Base-by-base conservation (phyloP, 768 basidiomycete species). In the Lactifluus subvellereus region DNA sequence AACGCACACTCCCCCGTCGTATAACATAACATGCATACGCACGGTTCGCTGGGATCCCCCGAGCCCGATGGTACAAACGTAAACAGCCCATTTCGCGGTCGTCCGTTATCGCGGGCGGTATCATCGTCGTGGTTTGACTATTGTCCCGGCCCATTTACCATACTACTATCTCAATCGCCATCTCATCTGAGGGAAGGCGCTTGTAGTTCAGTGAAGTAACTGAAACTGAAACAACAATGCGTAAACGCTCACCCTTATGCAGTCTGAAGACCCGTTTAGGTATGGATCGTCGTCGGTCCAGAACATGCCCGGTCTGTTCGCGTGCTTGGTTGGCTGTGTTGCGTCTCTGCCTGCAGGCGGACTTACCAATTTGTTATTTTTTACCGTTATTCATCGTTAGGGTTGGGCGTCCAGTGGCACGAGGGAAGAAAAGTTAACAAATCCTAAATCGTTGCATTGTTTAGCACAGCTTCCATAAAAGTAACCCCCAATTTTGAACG, bases 61-160 rank as follows among this genome's bases (percentile, higher is more conserved):
- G 38, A 56, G 54, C 20, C 55, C 49, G 48, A 49, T 51, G 40
- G 32, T 47, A 51, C 56, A 45, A 33, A 62, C 61, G 61, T 62
- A 62, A 62, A 52, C 4, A 22, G 47, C n/a, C 6, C 7, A 11
- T 20, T 33, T 47, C 48, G 49, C 40, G 5, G 30, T 2, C 45
- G 45, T 45, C 6, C n/a, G 45, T 45, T 43, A 43, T 43, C 42
- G 42, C 16, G 16, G 42, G 27, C 7, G 18, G 49, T 59, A n/a
- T 51, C 30, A 30, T 43, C n/a, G 58, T 51, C 35, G 27, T 59
- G 42, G 42, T 16, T 43, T 43, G 10, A 43, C 30, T 35, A 47
- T 54, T 53, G 54, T 32, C 27, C 8, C n/a, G 38, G 55, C 50
- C 49, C 38, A 56, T 47, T 16, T 14, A 43, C 6, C n/a, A 7